Conservation (phyloP, 2,329 filamentous ascomycete species). For the Arachnomyces sp. region DNA sequence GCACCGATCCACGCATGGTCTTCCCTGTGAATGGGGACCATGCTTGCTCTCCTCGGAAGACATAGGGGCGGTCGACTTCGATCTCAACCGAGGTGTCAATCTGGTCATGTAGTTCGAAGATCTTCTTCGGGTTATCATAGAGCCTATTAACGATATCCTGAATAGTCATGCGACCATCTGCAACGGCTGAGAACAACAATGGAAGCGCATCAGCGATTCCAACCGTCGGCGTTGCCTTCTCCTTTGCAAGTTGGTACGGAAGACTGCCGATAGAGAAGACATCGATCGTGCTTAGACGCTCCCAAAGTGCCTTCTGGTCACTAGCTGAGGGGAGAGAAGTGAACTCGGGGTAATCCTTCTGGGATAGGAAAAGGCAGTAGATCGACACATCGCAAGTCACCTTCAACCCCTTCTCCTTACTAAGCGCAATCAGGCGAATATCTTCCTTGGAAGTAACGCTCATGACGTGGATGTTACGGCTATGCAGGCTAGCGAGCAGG, state of each 20-base stretch:
- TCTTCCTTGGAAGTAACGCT: constrained; percentile 75
- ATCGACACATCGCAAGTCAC: constrained; percentile 78
- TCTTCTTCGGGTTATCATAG: constrained; percentile 70
- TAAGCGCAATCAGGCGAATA: constrained; percentile 65
- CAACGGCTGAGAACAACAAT: constrained; percentile 65
- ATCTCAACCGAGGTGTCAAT: constrained; percentile 64
- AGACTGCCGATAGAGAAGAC: constrained; percentile 72
- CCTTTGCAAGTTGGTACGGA: constrained; percentile 63
- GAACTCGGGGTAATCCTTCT: constrained; percentile 60
- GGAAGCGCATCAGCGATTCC: constrained; percentile 68
- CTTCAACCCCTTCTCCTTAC: constrained; percentile 72
- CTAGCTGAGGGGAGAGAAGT: constrained; percentile 52
- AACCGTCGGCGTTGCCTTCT: constrained; percentile 50
- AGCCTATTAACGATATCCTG: constrained; percentile 64
- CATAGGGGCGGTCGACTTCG: constrained; percentile 64
- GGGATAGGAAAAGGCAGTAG: constrained; percentile 67
- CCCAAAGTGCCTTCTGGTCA: constrained; percentile 68
- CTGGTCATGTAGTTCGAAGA: constrained; percentile 77
- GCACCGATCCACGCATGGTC: constrained; percentile 59
- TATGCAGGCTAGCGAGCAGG: constrained; percentile 68
- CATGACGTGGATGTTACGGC: constrained; percentile 68
- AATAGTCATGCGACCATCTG: constrained; percentile 62
- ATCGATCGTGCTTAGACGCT: constrained; percentile 63
- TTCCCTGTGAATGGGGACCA: constrained; percentile 69
- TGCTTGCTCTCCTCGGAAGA: constrained; percentile 41